Evolutionary conservation across 352 stramenopile genomes (phyloP).

Genomic region (Phytophthora cryptogea): DNA sequence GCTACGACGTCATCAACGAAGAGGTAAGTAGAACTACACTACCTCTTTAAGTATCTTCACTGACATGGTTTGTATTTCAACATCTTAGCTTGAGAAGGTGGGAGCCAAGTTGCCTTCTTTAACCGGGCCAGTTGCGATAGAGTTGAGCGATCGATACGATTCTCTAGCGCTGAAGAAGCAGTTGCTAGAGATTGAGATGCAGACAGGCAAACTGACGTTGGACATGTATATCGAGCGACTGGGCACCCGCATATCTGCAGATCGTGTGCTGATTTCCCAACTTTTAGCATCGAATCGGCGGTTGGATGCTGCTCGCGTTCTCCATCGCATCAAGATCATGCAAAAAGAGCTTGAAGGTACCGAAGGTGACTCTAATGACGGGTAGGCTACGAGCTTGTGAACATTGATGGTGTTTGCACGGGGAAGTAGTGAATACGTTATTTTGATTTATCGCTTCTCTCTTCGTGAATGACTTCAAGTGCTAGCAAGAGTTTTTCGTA

Average conservation of each 20-base stretch:
- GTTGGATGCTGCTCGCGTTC: constrained; percentile 66
- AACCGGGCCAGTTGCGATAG: constrained; percentile 33
- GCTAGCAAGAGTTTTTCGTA: constrained; percentile 45
- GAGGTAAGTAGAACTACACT: constrained; percentile 44
- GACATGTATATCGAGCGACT: constrained; percentile 70
- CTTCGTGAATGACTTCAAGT: constrained; percentile 33
- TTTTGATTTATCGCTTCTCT: constrained; percentile 3
- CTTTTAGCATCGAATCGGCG: constrained; percentile 49
- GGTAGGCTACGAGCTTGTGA: constrained; percentile 9
- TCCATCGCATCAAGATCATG: constrained; percentile 81
- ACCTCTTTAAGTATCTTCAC: background rate
- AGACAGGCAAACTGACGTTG: constrained; percentile 76
- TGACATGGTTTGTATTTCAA: constrained; percentile 9
- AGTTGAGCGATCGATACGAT: constrained; percentile 64
- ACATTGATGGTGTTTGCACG: background rate
- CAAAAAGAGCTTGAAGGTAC: constrained; percentile 67
- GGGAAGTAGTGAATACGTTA: too few relatives aligned
- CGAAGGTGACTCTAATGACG: constrained; percentile 26
- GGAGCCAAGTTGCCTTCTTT: constrained; percentile 51
- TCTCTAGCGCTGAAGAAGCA: constrained; percentile 80
- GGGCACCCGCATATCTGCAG: constrained; percentile 48
- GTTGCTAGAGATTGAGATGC: constrained; percentile 83
- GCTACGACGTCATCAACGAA: constrained; percentile 88
- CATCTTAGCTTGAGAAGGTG: constrained; percentile 64
- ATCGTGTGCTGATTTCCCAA: constrained; percentile 51